A percentile compares a stretch with the other conserved stretches of the same genome.
phyloP scores from a whole-genome alignment of 1,139 yeast species.

The Saccharomyces hybrid region DNA sequence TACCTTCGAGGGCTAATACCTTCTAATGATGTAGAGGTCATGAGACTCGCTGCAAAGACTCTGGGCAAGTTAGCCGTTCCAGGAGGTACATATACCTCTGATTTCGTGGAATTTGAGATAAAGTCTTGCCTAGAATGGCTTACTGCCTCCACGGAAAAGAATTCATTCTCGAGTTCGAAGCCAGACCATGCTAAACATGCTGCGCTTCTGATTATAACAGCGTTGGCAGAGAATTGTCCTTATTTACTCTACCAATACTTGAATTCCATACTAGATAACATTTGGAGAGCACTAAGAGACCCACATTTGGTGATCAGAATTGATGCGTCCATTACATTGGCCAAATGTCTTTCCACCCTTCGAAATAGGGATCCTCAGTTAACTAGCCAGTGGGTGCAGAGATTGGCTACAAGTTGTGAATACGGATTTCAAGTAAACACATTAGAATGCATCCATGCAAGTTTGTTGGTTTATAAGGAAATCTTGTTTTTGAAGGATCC shows the following conservation, averaged over 20 bases:
- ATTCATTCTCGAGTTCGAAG: constrained; percentile 44
- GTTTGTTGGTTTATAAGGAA: constrained; percentile 75
- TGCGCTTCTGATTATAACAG: constrained; percentile 73
- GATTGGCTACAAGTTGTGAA: constrained; percentile 57
- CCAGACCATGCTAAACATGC: constrained; percentile 86
- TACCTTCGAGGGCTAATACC: constrained; percentile 75
- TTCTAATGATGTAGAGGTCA: constrained; percentile 73
- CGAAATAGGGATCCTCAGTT: constrained; percentile 70
- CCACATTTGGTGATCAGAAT: constrained; percentile 62
- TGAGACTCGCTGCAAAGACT: constrained; percentile 79
- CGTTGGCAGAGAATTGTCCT: constrained; percentile 83
- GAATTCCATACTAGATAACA: constrained; percentile 70
- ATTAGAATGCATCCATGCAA: constrained; percentile 75
- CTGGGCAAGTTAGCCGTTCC: constrained; percentile 84
- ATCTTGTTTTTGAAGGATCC: constrained; percentile 56
- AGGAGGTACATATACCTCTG: constrained; percentile 84
- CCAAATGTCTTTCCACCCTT: constrained; percentile 68
- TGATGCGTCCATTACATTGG: constrained; percentile 79
- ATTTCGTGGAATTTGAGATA: constrained; percentile 87
- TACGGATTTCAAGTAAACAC: constrained; percentile 42
- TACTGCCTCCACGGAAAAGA: constrained; percentile 40
- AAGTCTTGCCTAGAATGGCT: constrained; percentile 88
- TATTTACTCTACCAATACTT: constrained; percentile 73
- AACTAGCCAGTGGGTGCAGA: constrained; percentile 65
- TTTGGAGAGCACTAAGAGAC: constrained; percentile 86